These are phyloP conservation scores for Mycena venus DNA, from an alignment of 768 basidiomycete species.

Conservation along the genomic window DNA sequence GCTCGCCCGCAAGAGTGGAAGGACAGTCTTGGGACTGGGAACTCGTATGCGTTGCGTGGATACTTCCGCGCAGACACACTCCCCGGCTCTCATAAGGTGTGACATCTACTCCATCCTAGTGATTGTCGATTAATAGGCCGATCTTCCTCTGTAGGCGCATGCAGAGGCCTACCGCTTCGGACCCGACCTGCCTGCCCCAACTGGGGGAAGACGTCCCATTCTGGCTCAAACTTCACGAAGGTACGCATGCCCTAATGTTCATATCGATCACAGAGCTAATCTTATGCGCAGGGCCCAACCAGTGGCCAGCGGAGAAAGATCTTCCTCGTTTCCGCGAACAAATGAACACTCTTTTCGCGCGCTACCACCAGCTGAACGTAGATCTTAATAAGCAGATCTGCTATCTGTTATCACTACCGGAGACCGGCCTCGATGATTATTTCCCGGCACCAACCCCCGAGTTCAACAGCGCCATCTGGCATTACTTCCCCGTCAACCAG, in stretches of 20 bases:
- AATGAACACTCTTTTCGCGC: too few relatives aligned
- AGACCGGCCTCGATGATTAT: too few relatives aligned
- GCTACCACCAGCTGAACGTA: constrained; percentile 41
- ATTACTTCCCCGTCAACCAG: constrained; percentile 42
- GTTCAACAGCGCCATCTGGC: constrained; percentile 47
- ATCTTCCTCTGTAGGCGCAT: constrained; percentile 36
- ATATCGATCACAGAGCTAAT: background rate
- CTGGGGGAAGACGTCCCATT: constrained; percentile 43
- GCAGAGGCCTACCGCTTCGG: constrained; percentile 48
- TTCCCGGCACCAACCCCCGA: constrained; percentile 32
- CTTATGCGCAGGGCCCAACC: constrained; percentile 41
- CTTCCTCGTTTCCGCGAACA: constrained; percentile 44
- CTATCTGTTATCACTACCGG: constrained; percentile 40
- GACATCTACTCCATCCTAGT: background rate
- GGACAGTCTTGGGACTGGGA: too few relatives aligned
- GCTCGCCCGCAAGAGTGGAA: constrained; percentile 37
- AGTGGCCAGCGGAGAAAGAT: constrained; percentile 44
- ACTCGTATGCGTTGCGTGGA: too few relatives aligned
- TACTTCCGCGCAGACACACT: too few relatives aligned
- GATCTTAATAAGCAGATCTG: constrained; percentile 45
- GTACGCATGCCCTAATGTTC: constrained; percentile 23
- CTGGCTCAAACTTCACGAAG: constrained; percentile 46
- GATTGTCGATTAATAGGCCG: background rate
- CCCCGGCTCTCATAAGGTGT: constrained; percentile 40
- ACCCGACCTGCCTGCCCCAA: constrained; percentile 34